Evolutionary conservation across 768 basidiomycete species (phyloP).

Genomic region (Phylloporus sp.): DNA sequence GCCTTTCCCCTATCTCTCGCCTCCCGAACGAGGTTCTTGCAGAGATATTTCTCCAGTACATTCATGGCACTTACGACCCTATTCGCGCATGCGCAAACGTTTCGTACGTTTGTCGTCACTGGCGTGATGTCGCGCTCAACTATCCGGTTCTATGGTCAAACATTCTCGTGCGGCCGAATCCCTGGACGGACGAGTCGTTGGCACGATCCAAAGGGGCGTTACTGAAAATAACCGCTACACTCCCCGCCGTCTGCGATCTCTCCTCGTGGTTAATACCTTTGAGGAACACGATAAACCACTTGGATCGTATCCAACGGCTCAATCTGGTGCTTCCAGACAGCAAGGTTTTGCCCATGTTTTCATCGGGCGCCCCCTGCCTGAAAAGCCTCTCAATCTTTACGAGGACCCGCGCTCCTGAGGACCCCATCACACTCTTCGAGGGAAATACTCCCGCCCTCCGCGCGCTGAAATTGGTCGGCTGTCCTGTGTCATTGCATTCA

Average conservation of each 20-base stretch:
- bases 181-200: constrained; percentile 39
- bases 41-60: constrained; percentile 15
- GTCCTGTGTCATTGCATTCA: neutral
- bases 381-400: too few species aligned
- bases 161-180: constrained; percentile 26
- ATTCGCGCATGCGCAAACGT: constrained; percentile 8
- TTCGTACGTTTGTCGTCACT: constrained; percentile 25
- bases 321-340: too few species aligned
- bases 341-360: too few species aligned
- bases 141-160: constrained; percentile 39
- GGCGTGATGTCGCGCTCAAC: constrained; percentile 40
- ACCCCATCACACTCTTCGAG: too few species aligned
- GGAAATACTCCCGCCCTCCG: too few species aligned
- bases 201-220: constrained; percentile 38
- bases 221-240: constrained; percentile 9
- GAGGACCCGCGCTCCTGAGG: too few species aligned
- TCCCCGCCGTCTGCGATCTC: too few species aligned
- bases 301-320: too few species aligned
- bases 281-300: too few species aligned
- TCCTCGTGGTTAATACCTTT: too few species aligned
- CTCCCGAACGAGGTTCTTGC: constrained; percentile 13
- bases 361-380: too few species aligned
- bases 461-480: too few species aligned
- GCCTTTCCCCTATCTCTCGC: constrained; percentile 3
- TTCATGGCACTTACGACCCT: neutral